phyloP scores from a whole-genome alignment of 2,329 filamentous ascomycete genomes.

The Neurospora crassa region DNA sequence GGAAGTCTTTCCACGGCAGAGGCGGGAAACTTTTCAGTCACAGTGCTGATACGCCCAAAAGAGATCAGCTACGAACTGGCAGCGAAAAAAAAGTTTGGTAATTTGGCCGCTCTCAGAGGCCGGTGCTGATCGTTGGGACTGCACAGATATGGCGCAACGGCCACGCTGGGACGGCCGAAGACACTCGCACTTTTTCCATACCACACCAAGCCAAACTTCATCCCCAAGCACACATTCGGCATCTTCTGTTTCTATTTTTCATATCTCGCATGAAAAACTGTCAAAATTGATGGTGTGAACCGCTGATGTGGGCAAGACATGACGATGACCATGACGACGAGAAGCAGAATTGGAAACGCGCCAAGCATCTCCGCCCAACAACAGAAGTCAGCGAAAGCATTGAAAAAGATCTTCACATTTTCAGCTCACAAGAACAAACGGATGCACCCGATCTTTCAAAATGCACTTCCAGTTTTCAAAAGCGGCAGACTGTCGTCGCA shows the following conservation, averaged over 20 bases:
- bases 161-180: not conserved
- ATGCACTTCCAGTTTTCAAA: not conserved
- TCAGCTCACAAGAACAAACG: not conserved
- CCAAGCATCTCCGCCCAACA: not conserved
- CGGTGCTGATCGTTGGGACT: not conserved
- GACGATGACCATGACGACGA: not conserved
- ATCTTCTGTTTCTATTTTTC: not conserved
- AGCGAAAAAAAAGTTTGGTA: not conserved
- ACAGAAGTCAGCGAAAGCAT: not conserved
- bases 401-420: not conserved
- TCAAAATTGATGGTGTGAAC: not conserved
- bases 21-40: not conserved
- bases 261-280: rapidly evolving
- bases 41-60: not conserved
- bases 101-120: not conserved
- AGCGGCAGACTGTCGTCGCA: not conserved
- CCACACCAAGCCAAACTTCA: not conserved
- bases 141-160: not conserved
- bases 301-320: not conserved
- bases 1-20: not conserved
- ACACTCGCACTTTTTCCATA: not conserved
- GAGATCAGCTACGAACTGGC: not conserved
- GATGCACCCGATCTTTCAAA: not conserved
- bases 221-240: not conserved
- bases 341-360: not conserved